These are phyloP conservation scores for Cystofilobasidium macerans DNA, from an alignment of 768 basidiomycete genomes.

Conservation along the genomic window DNA sequence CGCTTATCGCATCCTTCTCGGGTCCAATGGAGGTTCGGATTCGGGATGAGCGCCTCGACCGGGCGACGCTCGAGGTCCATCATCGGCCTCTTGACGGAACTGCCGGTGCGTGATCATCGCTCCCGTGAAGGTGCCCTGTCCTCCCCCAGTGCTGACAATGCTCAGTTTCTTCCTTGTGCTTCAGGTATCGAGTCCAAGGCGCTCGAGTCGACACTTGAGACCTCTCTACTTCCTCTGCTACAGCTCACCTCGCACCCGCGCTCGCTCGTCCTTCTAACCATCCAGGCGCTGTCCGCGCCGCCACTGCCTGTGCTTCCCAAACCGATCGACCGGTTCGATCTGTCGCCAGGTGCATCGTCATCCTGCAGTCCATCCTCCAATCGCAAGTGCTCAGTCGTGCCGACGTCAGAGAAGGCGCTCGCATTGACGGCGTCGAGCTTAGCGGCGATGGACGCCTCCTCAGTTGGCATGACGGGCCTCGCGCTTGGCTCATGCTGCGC, in stretches of 20 bases:
- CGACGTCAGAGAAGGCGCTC: conserved; percentile 36
- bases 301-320: conserved; percentile 28
- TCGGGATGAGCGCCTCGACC: conserved; percentile 57
- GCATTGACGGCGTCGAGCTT: conserved; percentile 47
- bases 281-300: conserved; percentile 48
- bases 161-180: background rate
- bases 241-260: conserved; percentile 60
- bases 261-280: conserved; percentile 63
- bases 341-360: conserved; percentile 18
- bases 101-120: conserved; percentile 42
- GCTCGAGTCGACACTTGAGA: conserved; percentile 47
- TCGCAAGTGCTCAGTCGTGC: conserved; percentile 1
- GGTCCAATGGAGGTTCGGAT: conserved; percentile 70
- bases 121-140: too few relatives aligned
- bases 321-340: background rate
- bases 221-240: conserved; percentile 52
- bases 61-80: conserved; percentile 62
- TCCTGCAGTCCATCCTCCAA: conserved; percentile 24
- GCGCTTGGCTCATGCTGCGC: conserved; percentile 17
- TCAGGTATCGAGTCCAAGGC: conserved; percentile 55
- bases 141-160: background rate
- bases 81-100: conserved; percentile 60
- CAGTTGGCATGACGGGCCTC: conserved; percentile 17
- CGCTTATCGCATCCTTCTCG: conserved; percentile 58
- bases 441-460: conserved; percentile 15